Base-by-base conservation (phyloP, 225 moss, liverwort and hornwort genomes). In the Antitrichia curtipendula region DNA sequence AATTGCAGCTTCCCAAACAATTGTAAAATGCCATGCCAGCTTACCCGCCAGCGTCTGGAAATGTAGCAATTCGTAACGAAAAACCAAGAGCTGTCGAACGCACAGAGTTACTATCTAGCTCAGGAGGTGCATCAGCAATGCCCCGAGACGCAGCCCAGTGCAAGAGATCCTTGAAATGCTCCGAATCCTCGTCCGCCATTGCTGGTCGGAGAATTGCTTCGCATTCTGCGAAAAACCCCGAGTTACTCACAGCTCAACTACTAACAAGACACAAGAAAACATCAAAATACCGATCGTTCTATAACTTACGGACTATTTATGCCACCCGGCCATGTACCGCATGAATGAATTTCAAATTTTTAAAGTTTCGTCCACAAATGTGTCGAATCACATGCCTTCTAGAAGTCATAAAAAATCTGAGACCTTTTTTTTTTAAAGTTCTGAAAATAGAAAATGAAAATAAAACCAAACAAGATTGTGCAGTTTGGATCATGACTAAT, bases 1-100 rank as follows among this genome's bases (percentile, higher is more conserved):
- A 52, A 52, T 22, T 61, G n/a, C 50, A 34, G 29, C 16, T 59
- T 70, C n/a, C 16, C 45, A 58, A 72, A 28, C 14, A 57, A 86
- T 64, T 45, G n/a, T n/a, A 61, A 63, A 75, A 38, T 80, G 75
- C 10, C 23, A 56, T 80, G 28, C 28, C 25, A 17, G 41, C 94
- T 75, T 86, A 98, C 98, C 96, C 98, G 90, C 98, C 95, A 45
- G 96, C 95, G 12, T 92, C 89, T 12, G 96, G 94, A 76, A 97
- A 99, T 27, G 89, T 88, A 57, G 94, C 91, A 54, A 98, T 87
- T 79, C 87, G 85, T 36, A 97, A 89, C 8, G 95, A 95, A 69
- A 90, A 91, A 16, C 92, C 97, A 28, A 99, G 86, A 70, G 87
- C 32, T 69, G 78, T 75, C 31, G 47, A 84, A 50, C 31, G 36